These are phyloP conservation scores for Ceratocystis ficicola DNA, from an alignment of 2,329 filamentous ascomycete species.

Conservation along the genomic window DNA sequence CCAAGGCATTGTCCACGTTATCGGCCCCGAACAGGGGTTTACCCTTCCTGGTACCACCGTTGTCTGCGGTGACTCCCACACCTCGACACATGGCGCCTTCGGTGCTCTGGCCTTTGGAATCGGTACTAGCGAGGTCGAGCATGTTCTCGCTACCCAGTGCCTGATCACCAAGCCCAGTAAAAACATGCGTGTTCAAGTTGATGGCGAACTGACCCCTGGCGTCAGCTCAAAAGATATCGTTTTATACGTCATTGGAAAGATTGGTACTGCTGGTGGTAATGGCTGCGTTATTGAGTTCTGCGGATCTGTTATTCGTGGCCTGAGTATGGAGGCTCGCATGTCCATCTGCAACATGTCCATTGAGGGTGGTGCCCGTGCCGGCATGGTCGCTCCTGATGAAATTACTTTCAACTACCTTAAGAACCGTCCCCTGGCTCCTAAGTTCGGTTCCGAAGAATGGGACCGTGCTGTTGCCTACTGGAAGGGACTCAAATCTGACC, in stretches of 20 bases:
- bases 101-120: conserved; percentile 92
- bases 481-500: conserved; percentile 72
- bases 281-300: conserved; percentile 96
- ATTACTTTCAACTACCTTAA: conserved; percentile 92
- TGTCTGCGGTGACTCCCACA: conserved; percentile 96
- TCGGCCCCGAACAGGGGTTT: conserved; percentile 96
- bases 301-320: conserved; percentile 74
- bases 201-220: conserved; percentile 77
- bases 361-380: conserved; percentile 85
- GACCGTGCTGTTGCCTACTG: conserved; percentile 79
- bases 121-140: conserved; percentile 95
- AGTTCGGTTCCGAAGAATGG: conserved; percentile 76
- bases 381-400: conserved; percentile 93
- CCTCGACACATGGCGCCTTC: conserved; percentile 94
- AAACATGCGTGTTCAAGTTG: conserved; percentile 96
- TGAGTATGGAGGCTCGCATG: conserved; percentile 97
- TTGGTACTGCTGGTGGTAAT: conserved; percentile 89
- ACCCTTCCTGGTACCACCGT: conserved; percentile 93
- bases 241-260: conserved; percentile 81
- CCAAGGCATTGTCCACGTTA: conserved; percentile 96
- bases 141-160: conserved; percentile 92
- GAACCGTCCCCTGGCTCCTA: conserved; percentile 76
- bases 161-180: conserved; percentile 90
- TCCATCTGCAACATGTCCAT: conserved; percentile 99
- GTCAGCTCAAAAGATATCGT: conserved; percentile 95